Base-by-base conservation (phyloP, 805 yeast genomes). In the Metschnikowia proteae region DNA sequence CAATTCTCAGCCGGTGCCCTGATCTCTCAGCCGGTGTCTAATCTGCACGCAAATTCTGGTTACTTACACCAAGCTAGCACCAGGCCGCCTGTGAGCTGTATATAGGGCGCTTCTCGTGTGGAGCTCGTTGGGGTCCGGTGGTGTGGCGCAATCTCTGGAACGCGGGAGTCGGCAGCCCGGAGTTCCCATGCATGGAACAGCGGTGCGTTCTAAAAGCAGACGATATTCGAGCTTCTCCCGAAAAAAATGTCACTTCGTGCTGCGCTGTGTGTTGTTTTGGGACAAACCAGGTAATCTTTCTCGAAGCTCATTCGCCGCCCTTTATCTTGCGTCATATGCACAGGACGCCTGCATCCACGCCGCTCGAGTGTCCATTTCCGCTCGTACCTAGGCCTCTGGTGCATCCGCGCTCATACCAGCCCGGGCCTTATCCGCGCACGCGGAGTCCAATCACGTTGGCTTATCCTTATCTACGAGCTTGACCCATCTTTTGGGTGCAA, bases 381-480 rank as follows among this genome's bases (percentile, higher is more conserved):
- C 43, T 25, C 36, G 34, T 31, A 40, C 13, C 43, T 31, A n/a
- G 43, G 43, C 22, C 4, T 10, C 13, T 11, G 17, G 13, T 32
- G 43, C 43, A 31, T 17, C 13, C 23, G 11, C 26, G 31, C 29
- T 38, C 28, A 4, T 28, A 25, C 17, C 29, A n/a, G 25, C 36
- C 13, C 22, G 3, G 5, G 28, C 13, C 31, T 37, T 36, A 34
- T 37, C 43, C 36, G 29, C 47, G 43, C 42, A 30, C 33, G 27
- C 37, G 17, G 25, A 44, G 43, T 26, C 35, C 43, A 35, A 36
- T 30, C 32, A 37, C 23, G 37, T 27, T 27, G 17, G 10, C 39
- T 26, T 23, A 23, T 43, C 37, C 37, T 27, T 52, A 52, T 49
- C 51, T 49, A 46, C 48, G 43, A 25, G 36, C 35, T 25, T 22